phyloP scores from a whole-genome alignment of 2,329 filamentous ascomycete species.

The Verticillium tricorpus region DNA sequence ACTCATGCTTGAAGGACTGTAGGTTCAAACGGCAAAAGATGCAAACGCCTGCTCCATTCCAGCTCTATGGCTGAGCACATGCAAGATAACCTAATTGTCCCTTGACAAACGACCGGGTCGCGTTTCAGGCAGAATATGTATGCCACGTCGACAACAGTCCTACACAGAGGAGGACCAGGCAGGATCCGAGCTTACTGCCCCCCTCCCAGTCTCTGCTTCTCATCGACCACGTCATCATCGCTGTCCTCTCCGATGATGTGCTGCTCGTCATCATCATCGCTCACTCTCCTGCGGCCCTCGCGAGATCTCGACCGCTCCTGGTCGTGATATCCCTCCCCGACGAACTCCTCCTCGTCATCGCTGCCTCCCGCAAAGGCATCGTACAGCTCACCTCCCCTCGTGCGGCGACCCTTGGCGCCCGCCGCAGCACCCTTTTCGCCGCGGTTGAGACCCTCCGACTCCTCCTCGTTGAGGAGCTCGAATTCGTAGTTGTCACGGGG shows the following conservation, averaged over 20 bases:
- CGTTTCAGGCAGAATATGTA: not conserved
- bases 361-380: conserved; percentile 93
- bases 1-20: not conserved
- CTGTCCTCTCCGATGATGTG: conserved; percentile 48
- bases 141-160: not conserved
- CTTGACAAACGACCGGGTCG: too few species aligned
- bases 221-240: conserved; percentile 33
- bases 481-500: conserved; percentile 87
- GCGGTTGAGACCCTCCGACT: conserved; percentile 52
- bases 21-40: not conserved
- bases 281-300: conserved; percentile 12
- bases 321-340: conserved; percentile 33
- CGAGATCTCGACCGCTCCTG: conserved; percentile 8
- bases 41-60: not conserved
- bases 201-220: conserved; percentile 14
- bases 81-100: not conserved
- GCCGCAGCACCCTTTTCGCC: conserved; percentile 40
- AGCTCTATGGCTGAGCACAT: not conserved
- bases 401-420: conserved; percentile 40
- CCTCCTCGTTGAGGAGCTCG: conserved; percentile 82
- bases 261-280: conserved; percentile 33
- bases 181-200: not conserved
- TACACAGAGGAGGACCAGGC: not conserved
- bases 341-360: conserved; percentile 63
- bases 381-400: conserved; percentile 83